Evolutionary conservation across 441 rosid genomes (phyloP).

Genomic region (Daphne laureola): DNA sequence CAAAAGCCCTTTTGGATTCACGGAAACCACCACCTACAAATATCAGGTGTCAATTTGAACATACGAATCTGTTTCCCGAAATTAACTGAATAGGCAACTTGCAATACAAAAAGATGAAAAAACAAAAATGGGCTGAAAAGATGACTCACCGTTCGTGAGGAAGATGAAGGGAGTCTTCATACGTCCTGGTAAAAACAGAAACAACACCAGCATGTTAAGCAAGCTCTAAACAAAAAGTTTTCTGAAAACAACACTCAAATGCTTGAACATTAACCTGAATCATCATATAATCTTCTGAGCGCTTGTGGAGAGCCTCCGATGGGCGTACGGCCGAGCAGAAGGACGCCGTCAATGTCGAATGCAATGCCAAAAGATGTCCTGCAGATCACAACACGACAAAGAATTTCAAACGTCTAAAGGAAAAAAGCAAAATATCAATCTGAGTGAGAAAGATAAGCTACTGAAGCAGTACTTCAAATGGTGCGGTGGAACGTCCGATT

Average conservation of each 20-base stretch:
- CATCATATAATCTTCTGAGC: slow-evolving; percentile 42
- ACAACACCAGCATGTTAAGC: slow-evolving; percentile 6
- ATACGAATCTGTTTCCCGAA: too few relatives aligned
- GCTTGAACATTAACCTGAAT: slow-evolving; percentile 25
- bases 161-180: slow-evolving; percentile 61
- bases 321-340: slow-evolving; percentile 59
- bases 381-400: background rate
- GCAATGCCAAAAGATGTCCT: slow-evolving; percentile 62
- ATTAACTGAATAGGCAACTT: background rate
- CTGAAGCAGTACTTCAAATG: slow-evolving; percentile 21
- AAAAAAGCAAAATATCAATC: background rate
- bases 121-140: background rate
- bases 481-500: slow-evolving; percentile 17
- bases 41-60: slow-evolving; percentile 3
- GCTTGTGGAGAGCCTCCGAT: slow-evolving; percentile 59
- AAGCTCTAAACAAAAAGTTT: background rate
- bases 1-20: slow-evolving; percentile 73
- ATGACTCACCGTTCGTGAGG: slow-evolving; percentile 65
- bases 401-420: background rate
- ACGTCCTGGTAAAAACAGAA: slow-evolving; percentile 31
- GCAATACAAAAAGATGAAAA: slow-evolving; percentile 1
- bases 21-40: slow-evolving; percentile 70
- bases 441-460: background rate
- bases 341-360: slow-evolving; percentile 74
- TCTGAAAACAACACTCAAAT: too few relatives aligned